Evolutionary conservation across 164 flowering plant species (phyloP), one percentile per base, ranked within the genome.

Genomic region (Chloranthus sessilifolius): DNA sequence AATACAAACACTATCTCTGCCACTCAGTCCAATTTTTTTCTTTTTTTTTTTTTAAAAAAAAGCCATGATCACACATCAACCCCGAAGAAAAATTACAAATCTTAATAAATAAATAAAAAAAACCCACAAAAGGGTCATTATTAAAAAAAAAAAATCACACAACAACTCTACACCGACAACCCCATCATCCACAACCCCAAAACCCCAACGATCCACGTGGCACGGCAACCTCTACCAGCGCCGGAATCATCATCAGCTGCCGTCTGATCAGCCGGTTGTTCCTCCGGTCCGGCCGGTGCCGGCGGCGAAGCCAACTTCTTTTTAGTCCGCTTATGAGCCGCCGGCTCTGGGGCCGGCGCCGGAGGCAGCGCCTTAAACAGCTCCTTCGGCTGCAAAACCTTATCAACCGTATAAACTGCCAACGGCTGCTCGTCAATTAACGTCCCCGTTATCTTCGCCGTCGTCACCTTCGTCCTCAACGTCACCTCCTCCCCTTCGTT

Each of bases 301-400:
- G 80, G 68, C 2, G 73, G 53, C 0, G 74, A 55, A 3, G 43
- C 21, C 7, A 52, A 20, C 68, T 66, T 64, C 48, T 43, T 33
- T 22, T 33, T 16, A 52, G 68, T 68, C 0, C 73, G 74, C 3
- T 78, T 28, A 20, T 66, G 67, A 0, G 78, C 82, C 0, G 52
- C 61, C 8, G 50, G 25, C 17, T 15, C 62, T 33, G 71, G 63
- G 2, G 54, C 58, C 5, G 70, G 70, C 0, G 73, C 83, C 15
- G 84, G 78, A 0, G 82, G 81, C 1, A 88, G 85, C 0, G 90
- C 59, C 65, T 79, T 81, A 44, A 82, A 85, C 52, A 91, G 46
- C 72, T 91, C 98, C 54, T 28, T 62, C 5, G 96, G 96, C 72
- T 71, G 1, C 63, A 91, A 38, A 0, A 91, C 98, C 72, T 80